Conservation (phyloP, 805 yeast genomes). For the Monosporozyma aerobia region DNA sequence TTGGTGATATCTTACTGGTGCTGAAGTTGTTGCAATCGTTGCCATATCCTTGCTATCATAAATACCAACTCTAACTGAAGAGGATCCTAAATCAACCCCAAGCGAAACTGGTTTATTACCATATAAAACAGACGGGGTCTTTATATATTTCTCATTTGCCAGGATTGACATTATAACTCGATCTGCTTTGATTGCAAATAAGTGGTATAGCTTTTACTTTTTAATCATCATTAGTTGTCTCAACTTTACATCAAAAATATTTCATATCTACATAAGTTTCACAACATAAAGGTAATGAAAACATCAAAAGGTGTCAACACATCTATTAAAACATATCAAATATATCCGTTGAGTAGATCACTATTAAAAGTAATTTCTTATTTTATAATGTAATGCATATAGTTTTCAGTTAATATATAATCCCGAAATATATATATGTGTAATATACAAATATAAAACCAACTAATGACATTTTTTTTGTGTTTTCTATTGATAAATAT, state of each 20-base stretch:
- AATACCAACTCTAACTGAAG: slow-evolving; percentile 37
- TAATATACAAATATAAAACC: background rate
- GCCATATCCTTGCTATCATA: slow-evolving; percentile 13
- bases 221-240: too few species aligned
- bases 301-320: background rate
- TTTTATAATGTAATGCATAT: background rate
- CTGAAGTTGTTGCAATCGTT: slow-evolving; percentile 7
- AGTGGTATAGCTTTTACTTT: too few species aligned
- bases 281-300: too few species aligned
- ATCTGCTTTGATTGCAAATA: too few species aligned
- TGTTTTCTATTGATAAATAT: too few species aligned
- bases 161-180: background rate
- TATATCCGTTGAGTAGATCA: too few species aligned
- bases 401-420: background rate
- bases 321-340: background rate
- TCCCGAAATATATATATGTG: background rate
- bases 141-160: background rate
- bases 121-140: background rate
- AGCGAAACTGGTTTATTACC: slow-evolving; percentile 13
- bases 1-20: slow-evolving; percentile 20
- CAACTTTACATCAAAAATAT: too few species aligned
- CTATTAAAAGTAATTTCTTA: background rate
- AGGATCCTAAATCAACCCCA: slow-evolving; percentile 47
- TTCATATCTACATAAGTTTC: too few species aligned
- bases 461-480: background rate